Percentiles rank a stretch among this genome's conserved stretches.
Conservation (phyloP, 2,329 filamentous ascomycete genomes). For the Fusarium subtropicale region DNA sequence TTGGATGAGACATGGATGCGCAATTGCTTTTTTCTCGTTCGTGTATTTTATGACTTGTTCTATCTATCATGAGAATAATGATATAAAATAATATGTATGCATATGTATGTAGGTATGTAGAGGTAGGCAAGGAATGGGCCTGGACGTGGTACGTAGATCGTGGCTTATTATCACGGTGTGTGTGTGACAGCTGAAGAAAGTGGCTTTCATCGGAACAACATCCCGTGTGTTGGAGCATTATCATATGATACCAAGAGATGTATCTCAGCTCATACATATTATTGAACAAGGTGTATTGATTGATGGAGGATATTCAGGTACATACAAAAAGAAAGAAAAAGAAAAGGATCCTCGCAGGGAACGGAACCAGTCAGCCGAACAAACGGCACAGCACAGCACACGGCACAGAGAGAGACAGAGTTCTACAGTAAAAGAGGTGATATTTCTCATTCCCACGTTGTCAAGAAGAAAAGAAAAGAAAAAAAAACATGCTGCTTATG, state of each 20-base stretch:
- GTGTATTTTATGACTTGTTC: background rate
- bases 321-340: background rate
- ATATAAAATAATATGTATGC: background rate
- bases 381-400: background rate
- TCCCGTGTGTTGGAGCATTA: background rate
- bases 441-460: background rate
- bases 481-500: background rate
- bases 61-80: background rate
- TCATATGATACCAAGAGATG: background rate
- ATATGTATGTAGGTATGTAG: background rate
- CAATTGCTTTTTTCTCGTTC: slow-evolving; percentile 3
- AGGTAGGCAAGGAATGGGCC: background rate
- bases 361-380: background rate
- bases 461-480: background rate
- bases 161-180: background rate
- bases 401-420: background rate
- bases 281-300: background rate
- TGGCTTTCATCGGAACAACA: background rate
- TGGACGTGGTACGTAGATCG: slow-evolving; percentile 1
- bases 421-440: too few species aligned
- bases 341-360: slow-evolving; percentile 1
- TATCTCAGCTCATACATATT: background rate
- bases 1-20: slow-evolving; percentile 3
- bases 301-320: background rate
- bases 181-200: background rate